Evolutionary conservation across 2,329 filamentous ascomycete species (phyloP).

Genomic region (Epichloe gansuensis): DNA sequence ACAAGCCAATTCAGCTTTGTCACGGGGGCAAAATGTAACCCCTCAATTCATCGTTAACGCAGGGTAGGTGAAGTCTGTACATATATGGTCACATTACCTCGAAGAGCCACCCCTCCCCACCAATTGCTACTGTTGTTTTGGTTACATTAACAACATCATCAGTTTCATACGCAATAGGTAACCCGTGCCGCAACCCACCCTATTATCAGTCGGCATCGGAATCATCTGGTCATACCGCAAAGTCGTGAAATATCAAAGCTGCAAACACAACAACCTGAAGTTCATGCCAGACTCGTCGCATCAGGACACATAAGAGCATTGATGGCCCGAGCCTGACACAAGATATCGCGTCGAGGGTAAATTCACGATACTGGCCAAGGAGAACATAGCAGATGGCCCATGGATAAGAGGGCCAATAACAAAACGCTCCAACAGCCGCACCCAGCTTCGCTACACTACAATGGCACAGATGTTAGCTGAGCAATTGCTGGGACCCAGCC

Average conservation of each 20-base stretch:
- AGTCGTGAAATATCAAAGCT: too few relatives aligned
- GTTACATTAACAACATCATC: too few relatives aligned
- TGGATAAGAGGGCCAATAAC: neutral
- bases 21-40: too few relatives aligned
- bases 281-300: too few relatives aligned
- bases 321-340: neutral
- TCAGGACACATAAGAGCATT: neutral
- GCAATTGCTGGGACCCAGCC: constrained; percentile 17
- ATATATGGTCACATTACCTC: neutral
- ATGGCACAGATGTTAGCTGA: constrained; percentile 28
- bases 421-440: neutral
- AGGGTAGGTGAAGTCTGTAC: neutral
- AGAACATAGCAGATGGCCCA: neutral
- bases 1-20: too few relatives aligned
- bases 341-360: neutral
- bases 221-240: too few relatives aligned
- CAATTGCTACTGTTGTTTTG: too few relatives aligned
- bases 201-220: too few relatives aligned
- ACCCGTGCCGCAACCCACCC: too few relatives aligned
- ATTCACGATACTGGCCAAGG: neutral
- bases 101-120: too few relatives aligned
- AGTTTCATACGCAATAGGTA: too few relatives aligned
- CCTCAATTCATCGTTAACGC: neutral
- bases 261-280: too few relatives aligned
- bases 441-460: neutral